Percentiles rank a stretch among this genome's conserved stretches.
Evolutionary conservation across 2,329 filamentous ascomycete species (phyloP).

Genomic region (Endoconidiophora polonica): DNA sequence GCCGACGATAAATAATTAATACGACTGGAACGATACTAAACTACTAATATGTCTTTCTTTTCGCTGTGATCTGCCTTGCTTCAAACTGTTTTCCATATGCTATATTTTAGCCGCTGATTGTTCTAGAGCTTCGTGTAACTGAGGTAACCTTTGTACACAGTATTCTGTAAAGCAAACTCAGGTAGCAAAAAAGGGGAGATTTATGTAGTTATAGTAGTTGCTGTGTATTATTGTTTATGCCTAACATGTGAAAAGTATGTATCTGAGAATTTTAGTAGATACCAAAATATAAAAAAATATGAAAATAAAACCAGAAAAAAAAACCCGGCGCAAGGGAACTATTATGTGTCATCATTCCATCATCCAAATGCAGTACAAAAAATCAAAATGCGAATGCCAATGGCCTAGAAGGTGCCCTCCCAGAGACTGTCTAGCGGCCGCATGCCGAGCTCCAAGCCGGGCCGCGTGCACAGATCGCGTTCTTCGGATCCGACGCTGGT

Average conservation of each 20-base stretch:
- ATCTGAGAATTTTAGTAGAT: background rate
- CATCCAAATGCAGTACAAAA: background rate
- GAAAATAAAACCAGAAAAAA: background rate
- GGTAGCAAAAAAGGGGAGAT: no score
- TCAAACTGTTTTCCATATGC: no score
- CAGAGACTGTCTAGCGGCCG: constrained; percentile 22
- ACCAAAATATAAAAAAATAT: background rate
- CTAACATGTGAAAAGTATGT: background rate
- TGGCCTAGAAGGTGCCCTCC: constrained; percentile 18
- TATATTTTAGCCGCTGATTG: no score
- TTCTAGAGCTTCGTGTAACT: no score
- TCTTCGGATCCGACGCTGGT: constrained; percentile 12
- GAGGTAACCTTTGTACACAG: no score
- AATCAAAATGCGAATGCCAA: background rate
- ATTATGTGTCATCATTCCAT: background rate
- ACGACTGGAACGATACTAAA: no score
- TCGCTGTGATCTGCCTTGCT: no score
- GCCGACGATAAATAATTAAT: background rate
- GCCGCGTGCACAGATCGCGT: constrained; percentile 17
- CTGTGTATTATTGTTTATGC: background rate
- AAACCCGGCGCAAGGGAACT: background rate
- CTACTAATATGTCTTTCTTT: no score
- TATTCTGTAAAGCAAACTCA: no score
- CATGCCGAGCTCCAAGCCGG: constrained; percentile 20
- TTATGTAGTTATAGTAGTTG: background rate